Base-by-base conservation (phyloP, 73 alveolate genomes). In the Tetrahymena borealis region DNA sequence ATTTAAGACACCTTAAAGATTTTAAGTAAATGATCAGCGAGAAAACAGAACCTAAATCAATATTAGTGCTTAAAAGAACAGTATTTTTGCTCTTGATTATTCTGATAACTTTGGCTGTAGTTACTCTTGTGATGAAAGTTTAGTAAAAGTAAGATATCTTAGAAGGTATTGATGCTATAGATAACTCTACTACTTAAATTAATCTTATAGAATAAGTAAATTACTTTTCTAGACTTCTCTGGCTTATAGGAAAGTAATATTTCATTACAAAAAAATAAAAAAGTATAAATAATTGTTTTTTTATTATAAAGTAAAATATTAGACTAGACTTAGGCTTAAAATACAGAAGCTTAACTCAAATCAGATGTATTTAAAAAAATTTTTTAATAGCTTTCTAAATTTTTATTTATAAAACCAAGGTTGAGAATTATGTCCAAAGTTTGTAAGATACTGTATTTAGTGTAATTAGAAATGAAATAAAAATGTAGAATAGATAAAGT, bases 31-130 rank as follows among this genome's bases (percentile, higher is more conserved):
- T 93, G 95, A 93, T 93, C 3, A 79, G 93, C 32, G 95, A 93
- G 28, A 93, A 93, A 39, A 93, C 95, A 24, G 95, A 93, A 79
- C 95, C 95, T 38, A 93, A 93, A 85, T 93, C 90, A 39, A 93
- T 93, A 1, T 18, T 91, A 85, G 78, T 93, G 8, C 78, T 93
- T 7, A 93, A 93, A 90, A 90, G 95, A 93, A 93, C 95, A 39
- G 95, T 93, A 3, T 93, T 91, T 90, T 41, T 93, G 36, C 40
- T 93, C 5, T 79, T 93, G 93, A 28, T 93, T 6, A 32, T 93
- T 32, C 42, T 93, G n/a, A 93, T 93, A 31, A 39, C 91, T 11
- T 85, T 93, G 11, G 91, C 91, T 78, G 92, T 92, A 7, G 78
- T 93, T 15, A 93, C 91, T 28, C 91, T 93, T 18, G 91, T 91